Conservation (phyloP, 257 asterid species). For the Voacanga thouarsii region DNA sequence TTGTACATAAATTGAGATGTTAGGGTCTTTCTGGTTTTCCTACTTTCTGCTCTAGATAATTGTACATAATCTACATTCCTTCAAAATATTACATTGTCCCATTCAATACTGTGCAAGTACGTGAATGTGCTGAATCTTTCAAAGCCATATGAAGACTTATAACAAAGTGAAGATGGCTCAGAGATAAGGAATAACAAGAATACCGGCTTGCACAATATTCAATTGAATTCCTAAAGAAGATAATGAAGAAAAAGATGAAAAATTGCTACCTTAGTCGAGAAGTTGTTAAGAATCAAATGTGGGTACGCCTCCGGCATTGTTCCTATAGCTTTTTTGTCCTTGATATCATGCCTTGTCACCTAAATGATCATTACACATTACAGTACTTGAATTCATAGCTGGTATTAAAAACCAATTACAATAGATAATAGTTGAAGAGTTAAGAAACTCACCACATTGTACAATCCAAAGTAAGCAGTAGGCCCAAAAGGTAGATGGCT, state of each 20-base stretch:
- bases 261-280: slow-evolving; percentile 56
- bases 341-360: slow-evolving; percentile 94
- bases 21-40: neutral
- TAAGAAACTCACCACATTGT: slow-evolving; percentile 75
- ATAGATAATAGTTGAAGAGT: neutral
- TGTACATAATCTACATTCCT: neutral
- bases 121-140: neutral
- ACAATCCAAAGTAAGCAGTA: slow-evolving; percentile 85
- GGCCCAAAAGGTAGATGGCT: slow-evolving; percentile 98
- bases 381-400: neutral
- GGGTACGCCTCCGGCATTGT: slow-evolving; percentile 93
- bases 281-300: slow-evolving; percentile 76
- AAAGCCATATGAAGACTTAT: neutral
- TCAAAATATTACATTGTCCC: neutral
- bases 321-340: slow-evolving; percentile 81
- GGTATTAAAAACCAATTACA: slow-evolving; percentile 1
- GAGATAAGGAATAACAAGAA: neutral
- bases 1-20: neutral
- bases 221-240: slow-evolving; percentile 1
- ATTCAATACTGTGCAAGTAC: neutral
- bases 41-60: too few species aligned
- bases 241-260: neutral
- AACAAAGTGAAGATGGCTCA: neutral
- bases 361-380: slow-evolving; percentile 30
- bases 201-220: neutral